Evolutionary conservation across 2,329 filamentous ascomycete genomes (phyloP), one percentile per base, ranked within the genome.

Genomic region (Sporothrix pseudoabietina): DNA sequence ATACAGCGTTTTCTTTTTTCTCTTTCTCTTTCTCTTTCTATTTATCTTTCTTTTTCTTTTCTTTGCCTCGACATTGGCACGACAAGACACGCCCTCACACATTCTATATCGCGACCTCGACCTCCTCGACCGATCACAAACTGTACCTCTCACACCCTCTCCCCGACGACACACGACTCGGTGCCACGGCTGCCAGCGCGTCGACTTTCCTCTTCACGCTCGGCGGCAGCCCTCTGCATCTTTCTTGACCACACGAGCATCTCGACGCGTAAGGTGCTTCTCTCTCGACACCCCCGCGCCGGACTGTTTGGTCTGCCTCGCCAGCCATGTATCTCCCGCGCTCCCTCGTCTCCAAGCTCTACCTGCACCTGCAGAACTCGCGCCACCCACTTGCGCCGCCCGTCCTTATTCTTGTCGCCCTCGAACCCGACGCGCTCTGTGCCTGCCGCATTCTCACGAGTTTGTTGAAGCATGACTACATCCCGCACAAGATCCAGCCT

Each of bases 401-500:
- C 0, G 94, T 98, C 71, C 87, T 98, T 35, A 89, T 99, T 76
- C 92, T 99, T 73, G 94, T 94, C 76, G 93, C 95, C 49, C 92
- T 98, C 80, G 95, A 98, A 80, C 94, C 96, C 72, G 96, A 99
- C 84, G 93, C 96, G 76, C 89, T 99, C 75, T 98, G 95, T 82
- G 96, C 94, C 75, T 97, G 94, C 81, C 94, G 94, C 75, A 98
- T 99, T 75, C 89, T 99, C 66, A 97, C 95, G 2, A 88, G 92
- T 69, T 87, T 99, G n/a, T 87, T 99, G 75, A 98, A 97, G 83
- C 92, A 95, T 86, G 96, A 99, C 85, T 98, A 97, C 80, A 97
- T 99, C 77, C 93, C 92, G 16, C 95, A 98, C 84, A 98, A 98
- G 83, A 97, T 98, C 79, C 93, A 98, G 79, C 96, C 96, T 0